phyloP scores from a whole-genome alignment of 1,139 yeast genomes.

The Nakaseomyces glabratus region DNA sequence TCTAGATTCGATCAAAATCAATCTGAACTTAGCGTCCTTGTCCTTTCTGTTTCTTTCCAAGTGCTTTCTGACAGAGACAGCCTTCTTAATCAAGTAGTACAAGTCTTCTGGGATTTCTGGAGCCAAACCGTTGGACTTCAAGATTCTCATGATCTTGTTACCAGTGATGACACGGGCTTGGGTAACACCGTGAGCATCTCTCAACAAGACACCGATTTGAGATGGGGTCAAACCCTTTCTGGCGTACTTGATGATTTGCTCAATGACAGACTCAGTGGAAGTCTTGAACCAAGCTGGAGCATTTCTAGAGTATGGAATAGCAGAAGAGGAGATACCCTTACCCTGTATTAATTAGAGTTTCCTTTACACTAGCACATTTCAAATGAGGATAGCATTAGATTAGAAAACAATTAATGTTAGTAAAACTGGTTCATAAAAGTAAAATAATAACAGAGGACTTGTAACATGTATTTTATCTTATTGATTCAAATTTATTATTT shows the following conservation, averaged over 20 bases:
- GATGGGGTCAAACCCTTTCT: conserved; percentile 99
- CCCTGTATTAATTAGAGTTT: conserved; percentile 53
- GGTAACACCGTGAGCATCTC: conserved; percentile 99
- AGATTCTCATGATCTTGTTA: conserved; percentile 98
- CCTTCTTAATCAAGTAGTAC: conserved; percentile 98
- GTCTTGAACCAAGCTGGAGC: conserved; percentile 99
- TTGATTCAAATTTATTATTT: no score
- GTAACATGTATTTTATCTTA: no score
- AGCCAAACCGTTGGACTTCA: conserved; percentile 98
- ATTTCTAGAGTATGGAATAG: conserved; percentile 98
- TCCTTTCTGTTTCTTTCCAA: conserved; percentile 99
- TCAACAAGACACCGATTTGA: conserved; percentile 97
- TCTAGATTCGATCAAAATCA: conserved; percentile 99
- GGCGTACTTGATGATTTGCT: conserved; percentile 98
- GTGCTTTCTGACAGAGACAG: conserved; percentile 99
- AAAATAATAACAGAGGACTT: no score
- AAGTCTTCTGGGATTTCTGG: conserved; percentile 99
- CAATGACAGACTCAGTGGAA: conserved; percentile 90
- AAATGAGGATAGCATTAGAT: no score
- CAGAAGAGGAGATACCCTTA: conserved; percentile 99
- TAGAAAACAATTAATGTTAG: no score
- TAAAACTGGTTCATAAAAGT: no score
- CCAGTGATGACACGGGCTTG: conserved; percentile 97
- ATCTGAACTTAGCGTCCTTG: conserved; percentile 99
- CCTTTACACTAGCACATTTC: no score